Conservation (phyloP, 2,329 filamentous ascomycete genomes). For the Ceratocystis alfenasii region DNA sequence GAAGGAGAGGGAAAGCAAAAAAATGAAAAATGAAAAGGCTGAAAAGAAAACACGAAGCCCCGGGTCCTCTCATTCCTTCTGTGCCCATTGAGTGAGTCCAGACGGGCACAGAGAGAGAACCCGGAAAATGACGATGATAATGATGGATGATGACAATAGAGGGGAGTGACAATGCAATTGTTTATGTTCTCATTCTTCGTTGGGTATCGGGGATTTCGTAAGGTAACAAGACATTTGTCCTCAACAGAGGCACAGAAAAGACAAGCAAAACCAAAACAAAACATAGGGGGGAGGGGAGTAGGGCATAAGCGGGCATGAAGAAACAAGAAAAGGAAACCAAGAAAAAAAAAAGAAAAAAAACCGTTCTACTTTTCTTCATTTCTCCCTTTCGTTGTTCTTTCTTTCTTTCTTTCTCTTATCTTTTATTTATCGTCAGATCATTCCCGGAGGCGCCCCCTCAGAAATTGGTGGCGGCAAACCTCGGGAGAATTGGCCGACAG, state of each 20-base stretch:
- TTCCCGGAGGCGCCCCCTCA: conserved; percentile 16
- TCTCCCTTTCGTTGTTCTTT: background rate
- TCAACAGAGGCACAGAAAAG: conserved; percentile 13
- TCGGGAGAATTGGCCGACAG: conserved; percentile 11
- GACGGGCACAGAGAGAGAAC: background rate
- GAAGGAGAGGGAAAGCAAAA: background rate
- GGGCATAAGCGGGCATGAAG: conserved; percentile 3
- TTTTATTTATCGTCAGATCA: conserved; percentile 13
- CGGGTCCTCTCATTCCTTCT: background rate
- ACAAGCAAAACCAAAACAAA: conserved; percentile 13
- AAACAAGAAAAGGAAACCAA: conserved; percentile 16
- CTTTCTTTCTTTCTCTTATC: background rate
- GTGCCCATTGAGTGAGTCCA: background rate
- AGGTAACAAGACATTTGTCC: conserved; percentile 11
- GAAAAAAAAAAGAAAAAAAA: background rate
- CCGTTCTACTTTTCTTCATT: background rate
- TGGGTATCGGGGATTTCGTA: conserved; percentile 20
- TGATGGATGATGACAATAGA: background rate
- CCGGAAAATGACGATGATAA: background rate
- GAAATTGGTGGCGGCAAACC: conserved; percentile 15
- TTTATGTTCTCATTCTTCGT: conserved; percentile 18
- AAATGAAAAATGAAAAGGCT: background rate
- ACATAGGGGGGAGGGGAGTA: no score
- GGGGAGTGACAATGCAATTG: background rate
- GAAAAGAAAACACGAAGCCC: background rate